Conservation (phyloP, 352 stramenopile genomes). For the Globisporangium radiosum region DNA sequence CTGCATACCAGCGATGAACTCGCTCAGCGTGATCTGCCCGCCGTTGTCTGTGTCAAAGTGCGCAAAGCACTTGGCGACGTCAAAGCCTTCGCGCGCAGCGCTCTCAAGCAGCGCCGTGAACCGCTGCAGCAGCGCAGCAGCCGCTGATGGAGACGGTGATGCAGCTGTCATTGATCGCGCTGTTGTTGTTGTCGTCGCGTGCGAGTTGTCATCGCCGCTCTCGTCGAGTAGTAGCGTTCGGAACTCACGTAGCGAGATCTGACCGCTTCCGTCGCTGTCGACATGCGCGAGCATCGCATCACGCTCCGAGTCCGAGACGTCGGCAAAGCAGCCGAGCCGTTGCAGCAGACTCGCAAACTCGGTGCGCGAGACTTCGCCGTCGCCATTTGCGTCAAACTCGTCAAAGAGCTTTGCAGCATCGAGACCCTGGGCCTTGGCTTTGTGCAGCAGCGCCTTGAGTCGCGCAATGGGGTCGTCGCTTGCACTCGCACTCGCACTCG, state of each 20-base stretch:
- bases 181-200: not conserved
- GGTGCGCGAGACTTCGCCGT: slow-evolving; percentile 39
- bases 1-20: slow-evolving; percentile 50
- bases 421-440: slow-evolving; percentile 35
- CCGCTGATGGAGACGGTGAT: not conserved
- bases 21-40: slow-evolving; percentile 39
- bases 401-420: slow-evolving; percentile 41
- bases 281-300: slow-evolving; percentile 37
- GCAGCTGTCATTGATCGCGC: not conserved
- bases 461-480: slow-evolving; percentile 4
- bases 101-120: slow-evolving; percentile 37
- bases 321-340: slow-evolving; percentile 40
- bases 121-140: slow-evolving; percentile 21
- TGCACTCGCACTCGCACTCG: not conserved
- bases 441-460: slow-evolving; percentile 23
- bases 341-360: slow-evolving; percentile 51
- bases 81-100: slow-evolving; percentile 39
- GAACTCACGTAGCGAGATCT: slow-evolving; percentile 59
- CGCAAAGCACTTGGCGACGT: slow-evolving; percentile 61
- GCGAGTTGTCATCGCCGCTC: not conserved
- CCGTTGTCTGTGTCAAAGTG: slow-evolving; percentile 67
- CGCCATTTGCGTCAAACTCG: slow-evolving; percentile 67
- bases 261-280: slow-evolving; percentile 44
- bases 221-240: slow-evolving; percentile 23
- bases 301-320: slow-evolving; percentile 33